These are phyloP conservation scores for Agrocybe pediades DNA, from an alignment of 768 basidiomycete species.

Conservation along the genomic window DNA sequence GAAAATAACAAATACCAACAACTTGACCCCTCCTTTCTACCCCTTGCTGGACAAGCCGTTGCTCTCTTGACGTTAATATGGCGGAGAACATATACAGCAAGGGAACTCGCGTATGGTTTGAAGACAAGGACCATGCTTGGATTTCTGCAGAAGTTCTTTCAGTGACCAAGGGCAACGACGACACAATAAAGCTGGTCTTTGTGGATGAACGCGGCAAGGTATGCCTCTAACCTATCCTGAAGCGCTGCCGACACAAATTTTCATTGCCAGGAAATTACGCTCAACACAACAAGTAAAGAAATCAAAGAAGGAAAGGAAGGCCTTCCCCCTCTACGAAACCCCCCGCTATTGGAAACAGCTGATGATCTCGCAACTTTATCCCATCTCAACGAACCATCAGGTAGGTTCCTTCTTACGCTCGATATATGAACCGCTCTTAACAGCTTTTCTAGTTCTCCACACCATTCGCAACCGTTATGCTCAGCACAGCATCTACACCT, in stretches of 20 bases:
- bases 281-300: constrained; percentile 79
- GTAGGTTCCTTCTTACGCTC: constrained; percentile 41
- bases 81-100: constrained; percentile 92
- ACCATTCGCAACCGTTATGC: constrained; percentile 97
- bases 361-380: constrained; percentile 98
- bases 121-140: constrained; percentile 95
- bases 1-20: constrained; percentile 28
- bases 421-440: background rate
- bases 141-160: constrained; percentile 82
- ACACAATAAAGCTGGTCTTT: constrained; percentile 81
- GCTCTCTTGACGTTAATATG: constrained; percentile 45
- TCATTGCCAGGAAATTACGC: constrained; percentile 63
- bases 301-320: constrained; percentile 79
- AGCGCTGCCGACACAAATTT: constrained; percentile 10
- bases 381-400: constrained; percentile 97
- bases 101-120: constrained; percentile 89
- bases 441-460: constrained; percentile 70
- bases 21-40: constrained; percentile 22
- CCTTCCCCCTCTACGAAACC: constrained; percentile 93
- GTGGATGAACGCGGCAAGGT: constrained; percentile 94
- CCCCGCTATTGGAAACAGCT: constrained; percentile 92
- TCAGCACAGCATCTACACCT: constrained; percentile 97
- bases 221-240: constrained; percentile 12
- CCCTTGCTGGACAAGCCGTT: constrained; percentile 33
- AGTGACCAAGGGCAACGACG: constrained; percentile 64